A percentile compares a stretch with the other conserved stretches of the same genome.
Conservation (phyloP, 2,329 filamentous ascomycete genomes). For the Fusarium sp. region DNA sequence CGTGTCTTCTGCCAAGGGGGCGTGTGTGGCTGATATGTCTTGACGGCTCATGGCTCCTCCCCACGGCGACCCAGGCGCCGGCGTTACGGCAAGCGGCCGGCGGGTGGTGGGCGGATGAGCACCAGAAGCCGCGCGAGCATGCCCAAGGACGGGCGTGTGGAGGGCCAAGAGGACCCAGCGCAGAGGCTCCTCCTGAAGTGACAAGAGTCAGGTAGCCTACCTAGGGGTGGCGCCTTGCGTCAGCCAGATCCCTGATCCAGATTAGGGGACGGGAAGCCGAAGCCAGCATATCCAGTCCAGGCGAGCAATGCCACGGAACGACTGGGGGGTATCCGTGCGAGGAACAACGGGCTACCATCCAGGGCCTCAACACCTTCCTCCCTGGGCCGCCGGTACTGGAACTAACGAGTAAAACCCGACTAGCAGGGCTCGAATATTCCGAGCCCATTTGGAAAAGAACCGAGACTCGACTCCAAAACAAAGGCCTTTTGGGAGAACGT, state of each 20-base stretch:
- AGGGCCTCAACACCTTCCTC: constrained; percentile 31
- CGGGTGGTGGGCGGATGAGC: constrained; percentile 40
- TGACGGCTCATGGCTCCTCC: constrained; percentile 37
- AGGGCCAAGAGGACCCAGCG: constrained; percentile 14
- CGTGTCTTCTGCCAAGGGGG: constrained; percentile 27
- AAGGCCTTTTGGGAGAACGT: neutral
- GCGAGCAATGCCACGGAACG: constrained; percentile 5
- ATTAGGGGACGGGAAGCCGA: constrained; percentile 39
- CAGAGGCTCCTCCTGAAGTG: constrained; percentile 15
- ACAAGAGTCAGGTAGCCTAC: constrained; percentile 40
- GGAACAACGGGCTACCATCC: constrained; percentile 5
- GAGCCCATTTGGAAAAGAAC: constrained; percentile 8
- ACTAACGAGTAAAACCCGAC: constrained; percentile 23
- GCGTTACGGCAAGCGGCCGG: constrained; percentile 30
- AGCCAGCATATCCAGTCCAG: constrained; percentile 19
- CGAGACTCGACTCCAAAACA: neutral
- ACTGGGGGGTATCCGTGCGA: constrained; percentile 20
- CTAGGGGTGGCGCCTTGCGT: constrained; percentile 38
- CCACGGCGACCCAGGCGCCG: constrained; percentile 23
- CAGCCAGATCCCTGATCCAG: constrained; percentile 44
- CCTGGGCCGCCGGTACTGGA: constrained; percentile 18
- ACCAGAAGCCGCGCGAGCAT: constrained; percentile 37
- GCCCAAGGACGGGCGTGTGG: constrained; percentile 25
- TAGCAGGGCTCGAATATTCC: constrained; percentile 17
- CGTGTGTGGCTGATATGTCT: constrained; percentile 37